Evolutionary conservation across 2,329 filamentous ascomycete species (phyloP).

Genomic region (Monosporascus sp.): DNA sequence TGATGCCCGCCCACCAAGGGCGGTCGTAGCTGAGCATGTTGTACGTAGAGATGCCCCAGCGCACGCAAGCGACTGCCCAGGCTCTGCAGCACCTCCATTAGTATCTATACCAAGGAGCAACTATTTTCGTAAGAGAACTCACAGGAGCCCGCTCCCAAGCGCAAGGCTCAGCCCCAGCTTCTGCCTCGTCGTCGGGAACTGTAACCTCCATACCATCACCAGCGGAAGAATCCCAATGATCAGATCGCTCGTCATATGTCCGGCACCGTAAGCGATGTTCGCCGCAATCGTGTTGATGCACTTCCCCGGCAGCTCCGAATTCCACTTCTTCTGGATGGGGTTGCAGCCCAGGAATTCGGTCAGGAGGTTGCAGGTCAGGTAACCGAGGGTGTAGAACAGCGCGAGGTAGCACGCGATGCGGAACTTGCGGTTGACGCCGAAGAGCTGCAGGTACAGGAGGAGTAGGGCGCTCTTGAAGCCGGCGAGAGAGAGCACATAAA

Average conservation of each 20-base stretch:
- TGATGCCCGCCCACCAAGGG: slow-evolving; percentile 26
- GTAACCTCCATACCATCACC: slow-evolving; percentile 21
- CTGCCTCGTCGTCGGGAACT: slow-evolving; percentile 20
- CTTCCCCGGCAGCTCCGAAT: slow-evolving; percentile 15
- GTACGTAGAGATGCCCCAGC: slow-evolving; percentile 25
- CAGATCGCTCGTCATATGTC: slow-evolving; percentile 26
- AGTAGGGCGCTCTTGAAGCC: slow-evolving; percentile 27
- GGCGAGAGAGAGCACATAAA: slow-evolving; percentile 22
- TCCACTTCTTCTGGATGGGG: slow-evolving; percentile 24
- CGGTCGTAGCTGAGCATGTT: slow-evolving; percentile 23
- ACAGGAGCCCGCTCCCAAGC: slow-evolving; percentile 24
- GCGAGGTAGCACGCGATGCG: slow-evolving; percentile 22
- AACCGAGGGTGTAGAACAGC: slow-evolving; percentile 44
- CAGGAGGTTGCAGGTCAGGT: slow-evolving; percentile 56
- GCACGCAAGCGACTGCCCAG: slow-evolving; percentile 23
- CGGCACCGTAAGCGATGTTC: slow-evolving; percentile 24
- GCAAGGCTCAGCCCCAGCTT: slow-evolving; percentile 25
- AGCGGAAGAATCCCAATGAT: slow-evolving; percentile 25
- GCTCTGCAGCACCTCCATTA: slow-evolving; percentile 11
- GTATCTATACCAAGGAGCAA: too few relatives aligned
- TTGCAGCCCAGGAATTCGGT: slow-evolving; percentile 24
- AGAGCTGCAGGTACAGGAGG: slow-evolving; percentile 24
- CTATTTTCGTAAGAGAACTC: slow-evolving; percentile 1
- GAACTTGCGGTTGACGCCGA: slow-evolving; percentile 22
- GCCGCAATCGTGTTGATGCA: slow-evolving; percentile 22